phyloP scores from a whole-genome alignment of 352 stramenopile species.

The Globisporangium iwayamae region DNA sequence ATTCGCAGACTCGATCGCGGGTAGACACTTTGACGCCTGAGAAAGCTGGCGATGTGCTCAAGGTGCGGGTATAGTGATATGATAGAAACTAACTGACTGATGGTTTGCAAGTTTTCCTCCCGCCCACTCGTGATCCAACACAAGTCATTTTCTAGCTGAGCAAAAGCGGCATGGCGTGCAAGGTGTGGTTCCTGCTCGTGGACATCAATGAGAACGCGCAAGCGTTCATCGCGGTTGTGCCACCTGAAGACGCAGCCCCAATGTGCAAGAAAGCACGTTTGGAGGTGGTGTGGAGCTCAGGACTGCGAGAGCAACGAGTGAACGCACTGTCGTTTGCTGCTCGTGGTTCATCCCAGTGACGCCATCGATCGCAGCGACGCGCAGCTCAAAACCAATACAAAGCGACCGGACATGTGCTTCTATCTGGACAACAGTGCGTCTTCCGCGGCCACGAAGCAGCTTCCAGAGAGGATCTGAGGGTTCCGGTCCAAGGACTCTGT shows the following conservation, averaged over 20 bases:
- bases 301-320: neutral
- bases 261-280: neutral
- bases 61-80: no score
- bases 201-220: neutral
- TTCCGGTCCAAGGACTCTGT: neutral
- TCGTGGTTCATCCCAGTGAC: neutral
- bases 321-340: neutral
- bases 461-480: neutral
- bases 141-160: no score
- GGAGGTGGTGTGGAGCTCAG: neutral
- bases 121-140: no score
- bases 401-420: neutral
- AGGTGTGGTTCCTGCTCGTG: neutral
- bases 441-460: neutral
- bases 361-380: no score
- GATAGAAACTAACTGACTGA: no score
- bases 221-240: neutral
- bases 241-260: neutral
- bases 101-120: no score
- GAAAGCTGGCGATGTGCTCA: no score
- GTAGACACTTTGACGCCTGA: no score
- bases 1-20: no score
- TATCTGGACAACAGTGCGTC: constrained; percentile 2
- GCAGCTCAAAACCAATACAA: neutral
- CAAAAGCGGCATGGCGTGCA: neutral